phyloP scores from a whole-genome alignment of 176 grass and related monocot genomes.

The Triticum turgidum region DNA sequence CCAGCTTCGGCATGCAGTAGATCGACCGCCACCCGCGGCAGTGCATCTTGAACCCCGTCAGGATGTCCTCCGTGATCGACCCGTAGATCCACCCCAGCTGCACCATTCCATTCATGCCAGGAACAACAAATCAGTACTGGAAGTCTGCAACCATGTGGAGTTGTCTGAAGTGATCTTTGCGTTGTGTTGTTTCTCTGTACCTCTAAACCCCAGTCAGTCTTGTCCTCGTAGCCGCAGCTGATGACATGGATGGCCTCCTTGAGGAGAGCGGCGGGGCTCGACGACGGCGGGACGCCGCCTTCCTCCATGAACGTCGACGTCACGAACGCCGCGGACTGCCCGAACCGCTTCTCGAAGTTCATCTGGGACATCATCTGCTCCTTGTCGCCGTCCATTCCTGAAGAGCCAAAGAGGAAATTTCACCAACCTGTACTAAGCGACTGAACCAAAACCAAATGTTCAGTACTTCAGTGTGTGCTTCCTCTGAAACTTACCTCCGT shows the following conservation, averaged over 20 bases:
- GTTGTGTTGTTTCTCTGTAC: constrained; percentile 27
- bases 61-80: constrained; percentile 98
- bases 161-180: background rate
- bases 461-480: background rate
- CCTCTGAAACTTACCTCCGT: constrained; percentile 43
- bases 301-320: constrained; percentile 99
- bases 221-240: constrained; percentile 99
- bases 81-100: constrained; percentile 99
- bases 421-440: background rate
- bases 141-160: background rate
- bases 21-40: constrained; percentile 96
- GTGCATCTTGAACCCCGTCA: constrained; percentile 99
- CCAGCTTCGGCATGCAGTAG: constrained; percentile 92
- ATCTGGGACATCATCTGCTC: constrained; percentile 97
- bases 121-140: background rate
- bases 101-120: background rate
- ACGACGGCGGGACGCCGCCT: constrained; percentile 87
- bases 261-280: constrained; percentile 89
- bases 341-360: constrained; percentile 99
- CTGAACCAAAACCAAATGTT: background rate
- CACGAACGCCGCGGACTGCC: constrained; percentile 89
- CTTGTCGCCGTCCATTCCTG: constrained; percentile 75
- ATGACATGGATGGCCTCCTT: constrained; percentile 99
- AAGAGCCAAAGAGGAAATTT: background rate
- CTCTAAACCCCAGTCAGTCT: constrained; percentile 92